These are phyloP conservation scores for Macrolepiota albuminosa DNA, from an alignment of 768 basidiomycete species.

Conservation along the genomic window DNA sequence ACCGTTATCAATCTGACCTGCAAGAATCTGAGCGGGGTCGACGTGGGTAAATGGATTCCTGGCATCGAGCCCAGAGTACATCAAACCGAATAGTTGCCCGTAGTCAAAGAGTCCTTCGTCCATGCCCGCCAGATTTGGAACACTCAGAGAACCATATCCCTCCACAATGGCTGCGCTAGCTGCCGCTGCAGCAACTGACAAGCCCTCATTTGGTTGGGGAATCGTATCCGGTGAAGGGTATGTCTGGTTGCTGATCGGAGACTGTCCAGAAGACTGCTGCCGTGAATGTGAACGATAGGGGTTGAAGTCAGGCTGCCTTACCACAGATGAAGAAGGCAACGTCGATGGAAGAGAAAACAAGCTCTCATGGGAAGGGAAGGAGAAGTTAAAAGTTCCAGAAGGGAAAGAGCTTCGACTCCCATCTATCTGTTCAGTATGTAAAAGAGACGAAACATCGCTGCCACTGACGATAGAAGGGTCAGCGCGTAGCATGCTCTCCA, in stretches of 20 bases:
- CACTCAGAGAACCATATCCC: conserved; percentile 62
- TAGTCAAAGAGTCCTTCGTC: conserved; percentile 60
- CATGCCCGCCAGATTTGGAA: conserved; percentile 44
- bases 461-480: conserved; percentile 61
- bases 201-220: conserved; percentile 36
- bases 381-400: conserved; percentile 66
- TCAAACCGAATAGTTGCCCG: conserved; percentile 60
- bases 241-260: conserved; percentile 16
- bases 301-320: conserved; percentile 14
- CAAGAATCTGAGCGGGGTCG: conserved; percentile 86
- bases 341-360: conserved; percentile 48
- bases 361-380: conserved; percentile 60
- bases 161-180: conserved; percentile 71
- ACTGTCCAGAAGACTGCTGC: conserved; percentile 14
- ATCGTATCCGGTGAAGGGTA: conserved; percentile 25
- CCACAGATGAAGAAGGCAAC: conserved; percentile 20
- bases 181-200: conserved; percentile 61
- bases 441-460: conserved; percentile 12
- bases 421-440: conserved; percentile 29
- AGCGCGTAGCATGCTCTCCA: conserved; percentile 73
- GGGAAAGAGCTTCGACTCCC: conserved; percentile 53
- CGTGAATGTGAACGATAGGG: conserved; percentile 11
- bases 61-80: conserved; percentile 51
- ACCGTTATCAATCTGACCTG: conserved; percentile 21
- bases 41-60: conserved; percentile 69